Percentiles rank a stretch among this genome's conserved stretches.
These are phyloP conservation scores for Tolypocladium sp. DNA, from an alignment of 2,329 filamentous ascomycete genomes.

Conservation along the genomic window DNA sequence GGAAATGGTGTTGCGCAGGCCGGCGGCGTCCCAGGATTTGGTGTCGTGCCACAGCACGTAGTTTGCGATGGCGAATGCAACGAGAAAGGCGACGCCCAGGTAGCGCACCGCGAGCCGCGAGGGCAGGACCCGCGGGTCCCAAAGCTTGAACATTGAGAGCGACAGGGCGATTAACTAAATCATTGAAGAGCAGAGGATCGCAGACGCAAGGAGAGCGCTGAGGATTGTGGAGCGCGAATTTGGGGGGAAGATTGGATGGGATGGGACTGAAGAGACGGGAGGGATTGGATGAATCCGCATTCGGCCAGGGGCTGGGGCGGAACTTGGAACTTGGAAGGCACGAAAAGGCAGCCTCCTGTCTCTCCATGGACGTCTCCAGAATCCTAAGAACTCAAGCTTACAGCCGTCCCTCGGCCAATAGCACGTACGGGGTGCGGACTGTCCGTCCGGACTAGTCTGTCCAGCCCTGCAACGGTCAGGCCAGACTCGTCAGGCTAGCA, in stretches of 20 bases:
- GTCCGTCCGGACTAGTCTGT: too few species aligned
- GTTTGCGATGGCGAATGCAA: constrained; percentile 15
- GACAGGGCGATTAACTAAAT: not conserved
- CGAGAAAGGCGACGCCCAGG: constrained; percentile 14
- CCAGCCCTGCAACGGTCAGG: too few species aligned
- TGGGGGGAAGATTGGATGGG: not conserved
- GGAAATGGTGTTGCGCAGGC: constrained; percentile 9
- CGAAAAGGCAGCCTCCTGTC: too few species aligned
- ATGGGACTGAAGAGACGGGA: not conserved
- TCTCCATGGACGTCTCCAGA: too few species aligned
- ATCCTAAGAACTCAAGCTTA: too few species aligned
- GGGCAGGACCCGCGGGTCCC: constrained; percentile 9
- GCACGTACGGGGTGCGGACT: too few species aligned
- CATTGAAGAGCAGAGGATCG: not conserved
- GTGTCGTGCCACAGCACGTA: constrained; percentile 20
- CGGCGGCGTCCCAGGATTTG: constrained; percentile 14
- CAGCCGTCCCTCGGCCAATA: too few species aligned
- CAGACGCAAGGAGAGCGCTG: not conserved
- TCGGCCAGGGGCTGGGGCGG: not conserved
- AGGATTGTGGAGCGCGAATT: not conserved
- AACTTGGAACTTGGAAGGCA: too few species aligned
- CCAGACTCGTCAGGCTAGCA: too few species aligned
- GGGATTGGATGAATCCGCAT: not conserved
- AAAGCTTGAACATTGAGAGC: constrained; percentile 3
- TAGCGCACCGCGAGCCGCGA: constrained; percentile 19